Base-by-base conservation (phyloP, 2,329 filamentous ascomycete species). In the Pseudocercospora macadamiae region DNA sequence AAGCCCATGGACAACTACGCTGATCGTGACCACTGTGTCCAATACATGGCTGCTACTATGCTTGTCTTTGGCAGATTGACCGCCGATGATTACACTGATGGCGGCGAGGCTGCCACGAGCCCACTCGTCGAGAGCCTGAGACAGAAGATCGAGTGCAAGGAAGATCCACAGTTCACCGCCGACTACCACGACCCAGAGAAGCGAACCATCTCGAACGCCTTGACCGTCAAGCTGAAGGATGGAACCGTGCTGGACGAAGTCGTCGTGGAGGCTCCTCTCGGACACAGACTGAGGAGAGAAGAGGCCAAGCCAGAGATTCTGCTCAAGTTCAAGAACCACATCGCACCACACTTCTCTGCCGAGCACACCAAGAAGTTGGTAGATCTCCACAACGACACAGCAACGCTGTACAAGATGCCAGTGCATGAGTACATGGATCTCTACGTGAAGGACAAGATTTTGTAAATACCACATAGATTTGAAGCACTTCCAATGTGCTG, bases 1-100 rank as follows among this genome's bases (percentile, higher is more conserved):
- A 97, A 97, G 86, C 88, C 93, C 70, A 96, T 99, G 91, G 93
- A 97, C 83, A 99, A 99, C 87, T 99, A 97, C 74, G 95, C 95
- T 73, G 95, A 99, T 80, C 92, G 95, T 73, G 95, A 99, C 79
- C 95, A 99, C 85, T 99, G 95, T 81, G 93, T 99, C 68, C 95
- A 97, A 82, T 99, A 99, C 86, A 99, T 99, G 95, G 90, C 91
- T 74, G 83, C 93, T 65, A 92, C 91, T 71, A 97, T 97, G 92
- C 89, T 99, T 68, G 89, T 89, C 67, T 97, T 93, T 78, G 91
- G 95, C 76, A 92, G 95, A 66, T 89, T 99, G 64, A 90, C 93
- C 70, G 93, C 95, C 51, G 90, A 84, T 66, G 95, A 99, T 81
- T 99, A 99, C 83, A 87, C 87, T 47, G 95, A 99, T 75, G 91